Evolutionary conservation across 2,329 filamentous ascomycete genomes (phyloP).

Genomic region (Akanthomyces dipterigenus): DNA sequence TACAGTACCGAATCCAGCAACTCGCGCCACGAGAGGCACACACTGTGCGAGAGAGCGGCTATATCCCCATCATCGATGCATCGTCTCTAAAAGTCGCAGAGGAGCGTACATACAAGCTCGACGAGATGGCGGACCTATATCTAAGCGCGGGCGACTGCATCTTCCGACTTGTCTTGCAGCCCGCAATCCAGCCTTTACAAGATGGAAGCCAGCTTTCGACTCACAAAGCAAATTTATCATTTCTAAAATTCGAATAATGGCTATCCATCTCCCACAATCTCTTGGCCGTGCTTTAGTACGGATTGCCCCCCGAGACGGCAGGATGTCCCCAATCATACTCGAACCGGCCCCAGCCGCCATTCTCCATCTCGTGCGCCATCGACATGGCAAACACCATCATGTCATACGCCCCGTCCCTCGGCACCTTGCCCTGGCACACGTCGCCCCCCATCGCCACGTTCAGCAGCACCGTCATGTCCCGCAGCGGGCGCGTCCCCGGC

Average conservation of each 20-base stretch:
- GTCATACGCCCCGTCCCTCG: slow-evolving; percentile 48
- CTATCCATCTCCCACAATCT: too few relatives aligned
- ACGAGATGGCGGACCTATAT: background rate
- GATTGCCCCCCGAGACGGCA: slow-evolving; percentile 23
- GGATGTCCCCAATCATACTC: slow-evolving; percentile 40
- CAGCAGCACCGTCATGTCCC: slow-evolving; percentile 49
- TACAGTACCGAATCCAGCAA: slow-evolving; percentile 1
- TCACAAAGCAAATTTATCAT: too few relatives aligned
- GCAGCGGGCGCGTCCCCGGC: slow-evolving; percentile 43
- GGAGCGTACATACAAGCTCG: background rate
- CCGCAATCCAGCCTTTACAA: background rate
- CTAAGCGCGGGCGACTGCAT: background rate
- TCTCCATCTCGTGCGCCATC: slow-evolving; percentile 43
- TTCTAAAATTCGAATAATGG: too few relatives aligned
- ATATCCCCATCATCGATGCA: background rate
- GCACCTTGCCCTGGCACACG: slow-evolving; percentile 46
- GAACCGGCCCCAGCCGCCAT: slow-evolving; percentile 49
- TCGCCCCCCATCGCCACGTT: slow-evolving; percentile 59
- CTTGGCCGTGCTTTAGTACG: slow-evolving; percentile 19
- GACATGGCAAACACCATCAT: slow-evolving; percentile 47
- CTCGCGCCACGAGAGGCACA: background rate
- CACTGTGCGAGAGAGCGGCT: background rate
- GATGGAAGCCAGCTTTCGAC: background rate
- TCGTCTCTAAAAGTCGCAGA: background rate
- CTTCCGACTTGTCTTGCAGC: background rate